Evolutionary conservation across 2,329 filamentous ascomycete species (phyloP), one percentile per base, ranked within the genome.

Genomic region (Phoma sp.): DNA sequence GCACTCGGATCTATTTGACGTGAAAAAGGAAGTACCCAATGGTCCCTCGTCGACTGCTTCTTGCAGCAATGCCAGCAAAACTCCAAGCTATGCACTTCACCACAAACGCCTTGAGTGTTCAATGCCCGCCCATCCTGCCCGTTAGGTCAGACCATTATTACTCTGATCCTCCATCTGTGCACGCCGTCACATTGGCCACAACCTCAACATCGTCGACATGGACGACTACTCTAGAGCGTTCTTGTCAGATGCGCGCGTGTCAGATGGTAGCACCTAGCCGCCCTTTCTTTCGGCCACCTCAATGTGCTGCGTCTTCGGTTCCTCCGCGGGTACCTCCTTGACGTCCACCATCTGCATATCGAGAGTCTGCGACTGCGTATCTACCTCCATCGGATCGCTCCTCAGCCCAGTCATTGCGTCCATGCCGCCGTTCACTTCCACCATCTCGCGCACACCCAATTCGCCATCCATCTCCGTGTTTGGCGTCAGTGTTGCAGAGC

Each of bases 401-500:
- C 25, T 17, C 2, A 56, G 25, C 2, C 66, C 64, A 3, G 53
- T 47, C 59, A 67, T 59, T 4, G 61, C 60, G 11, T 50, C 57
- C 28, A 66, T 64, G 7, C 59, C 64, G 7, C 62, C 62, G 37
- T 66, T 62, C 15, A 67, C 53, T 39, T 72, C 68, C 7, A 66
- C 53, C 64, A 68, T 70, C 42, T 72, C 68, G 25, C 51, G 55
- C 21, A 60, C 53, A 7, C 53, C 59, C 2, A 45, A 32, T 2
- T 47, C 57, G 6, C 63, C 65, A 1, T 64, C 68, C 14, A 68
- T 38, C 14, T 73, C 71, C 1, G 71, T 72, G 14, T 72, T 69
- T 3, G 72, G 72, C 7, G 71, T 75, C n/a, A 74, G 46, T 9
- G 72, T 75, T 15, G 66, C 62, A 15, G 61, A 66, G 11, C 62